phyloP scores from a whole-genome alignment of 2,329 filamentous ascomycete species.

The Colletotrichum tamarilloi region DNA sequence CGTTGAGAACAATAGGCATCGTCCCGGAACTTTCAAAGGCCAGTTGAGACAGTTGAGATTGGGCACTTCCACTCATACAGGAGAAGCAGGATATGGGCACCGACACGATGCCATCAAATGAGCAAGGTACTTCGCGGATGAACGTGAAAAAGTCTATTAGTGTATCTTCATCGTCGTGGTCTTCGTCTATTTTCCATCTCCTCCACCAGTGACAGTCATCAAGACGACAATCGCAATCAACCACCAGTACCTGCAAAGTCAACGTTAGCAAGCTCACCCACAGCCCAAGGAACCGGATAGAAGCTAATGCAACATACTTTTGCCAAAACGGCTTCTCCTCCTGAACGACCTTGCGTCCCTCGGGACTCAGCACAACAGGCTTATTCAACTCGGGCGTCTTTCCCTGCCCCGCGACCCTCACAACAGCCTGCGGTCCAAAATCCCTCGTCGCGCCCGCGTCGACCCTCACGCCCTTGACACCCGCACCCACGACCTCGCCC shows the following conservation, averaged over 20 bases:
- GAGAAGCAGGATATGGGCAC: not conserved
- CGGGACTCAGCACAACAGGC: constrained; percentile 69
- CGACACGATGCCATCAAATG: not conserved
- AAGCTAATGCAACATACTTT: constrained; percentile 61
- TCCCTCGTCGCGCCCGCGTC: constrained; percentile 74
- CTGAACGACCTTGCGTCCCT: constrained; percentile 67
- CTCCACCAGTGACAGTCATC: constrained; percentile 64
- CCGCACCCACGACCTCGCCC: constrained; percentile 61
- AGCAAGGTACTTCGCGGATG: not conserved
- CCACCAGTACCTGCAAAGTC: constrained; percentile 72
- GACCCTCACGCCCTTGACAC: constrained; percentile 66
- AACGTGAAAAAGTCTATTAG: constrained; percentile 9
- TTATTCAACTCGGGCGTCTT: constrained; percentile 71
- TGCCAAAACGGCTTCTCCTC: constrained; percentile 75
- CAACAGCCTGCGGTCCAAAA: constrained; percentile 69
- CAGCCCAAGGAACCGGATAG: not conserved
- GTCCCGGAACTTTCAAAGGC: not conserved
- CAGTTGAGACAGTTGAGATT: not conserved
- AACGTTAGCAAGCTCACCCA: constrained; percentile 45
- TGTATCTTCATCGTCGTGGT: constrained; percentile 10
- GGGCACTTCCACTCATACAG: not conserved
- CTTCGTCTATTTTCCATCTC: constrained; percentile 60
- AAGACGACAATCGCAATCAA: constrained; percentile 64
- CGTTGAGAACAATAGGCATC: not conserved
- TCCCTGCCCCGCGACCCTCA: constrained; percentile 60